Conservation (phyloP, 495 filamentous ascomycete species). For the Penicillium canescens region DNA sequence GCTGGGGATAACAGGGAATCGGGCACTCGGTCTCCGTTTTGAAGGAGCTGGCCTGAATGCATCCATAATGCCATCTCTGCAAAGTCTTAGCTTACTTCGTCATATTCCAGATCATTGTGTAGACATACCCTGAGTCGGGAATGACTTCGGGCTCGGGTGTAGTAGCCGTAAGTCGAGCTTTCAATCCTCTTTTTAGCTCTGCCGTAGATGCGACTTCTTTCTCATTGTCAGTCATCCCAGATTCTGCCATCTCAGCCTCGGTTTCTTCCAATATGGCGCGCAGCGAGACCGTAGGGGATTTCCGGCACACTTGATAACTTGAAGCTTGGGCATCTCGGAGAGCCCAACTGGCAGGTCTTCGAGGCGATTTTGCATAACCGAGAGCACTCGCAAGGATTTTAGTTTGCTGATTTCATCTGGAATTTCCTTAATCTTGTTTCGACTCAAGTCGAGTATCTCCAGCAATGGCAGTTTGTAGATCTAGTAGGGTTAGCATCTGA, state of each 20-base stretch:
- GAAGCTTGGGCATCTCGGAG: slow-evolving; percentile 84
- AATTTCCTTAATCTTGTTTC: slow-evolving; percentile 76
- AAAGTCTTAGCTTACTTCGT: neutral
- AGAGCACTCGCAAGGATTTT: slow-evolving; percentile 73
- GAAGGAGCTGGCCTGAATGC: slow-evolving; percentile 75
- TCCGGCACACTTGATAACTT: slow-evolving; percentile 82
- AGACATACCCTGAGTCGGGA: slow-evolving; percentile 63
- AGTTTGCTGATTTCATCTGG: slow-evolving; percentile 79
- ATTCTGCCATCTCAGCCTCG: slow-evolving; percentile 42
- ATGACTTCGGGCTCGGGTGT: slow-evolving; percentile 62
- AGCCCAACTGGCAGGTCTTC: slow-evolving; percentile 78
- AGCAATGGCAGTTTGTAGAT: slow-evolving; percentile 81
- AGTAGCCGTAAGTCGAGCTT: slow-evolving; percentile 52
- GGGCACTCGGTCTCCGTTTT: slow-evolving; percentile 70
- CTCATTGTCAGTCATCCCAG: slow-evolving; percentile 53
- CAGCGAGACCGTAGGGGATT: slow-evolving; percentile 67
- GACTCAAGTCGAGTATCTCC: slow-evolving; percentile 88
- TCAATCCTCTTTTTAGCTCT: slow-evolving; percentile 76
- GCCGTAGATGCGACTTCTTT: slow-evolving; percentile 69
- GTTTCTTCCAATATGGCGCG: slow-evolving; percentile 43
- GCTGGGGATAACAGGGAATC: slow-evolving; percentile 81
- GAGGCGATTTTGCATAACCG: slow-evolving; percentile 82
- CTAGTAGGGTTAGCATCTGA: slow-evolving; percentile 39
- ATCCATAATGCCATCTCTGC: slow-evolving; percentile 57
- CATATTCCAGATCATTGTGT: neutral